A percentile compares a stretch with the other conserved stretches of the same genome.
Conservation (phyloP, 768 basidiomycete genomes). For the Gymnopilus dilepis region DNA sequence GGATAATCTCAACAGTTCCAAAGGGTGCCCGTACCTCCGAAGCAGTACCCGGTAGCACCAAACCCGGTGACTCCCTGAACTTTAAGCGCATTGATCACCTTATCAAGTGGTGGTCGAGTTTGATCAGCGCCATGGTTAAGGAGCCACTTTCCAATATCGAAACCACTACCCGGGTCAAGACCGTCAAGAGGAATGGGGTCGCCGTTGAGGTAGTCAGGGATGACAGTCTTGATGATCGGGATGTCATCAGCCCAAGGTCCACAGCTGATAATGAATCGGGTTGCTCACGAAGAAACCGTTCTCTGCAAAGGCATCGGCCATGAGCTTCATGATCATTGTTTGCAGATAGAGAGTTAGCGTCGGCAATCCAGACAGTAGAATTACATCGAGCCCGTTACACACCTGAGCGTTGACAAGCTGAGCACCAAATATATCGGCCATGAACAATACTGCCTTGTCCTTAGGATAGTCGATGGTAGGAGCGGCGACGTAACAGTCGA, state of each 20-base stretch:
- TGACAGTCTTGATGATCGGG: conserved; percentile 35
- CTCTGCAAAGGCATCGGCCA: conserved; percentile 47
- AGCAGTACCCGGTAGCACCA: conserved; percentile 72
- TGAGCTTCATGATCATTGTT: conserved; percentile 35
- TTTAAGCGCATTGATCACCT: conserved; percentile 61
- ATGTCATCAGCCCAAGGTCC: not conserved
- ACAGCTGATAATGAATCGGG: not conserved
- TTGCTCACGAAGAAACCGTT: conserved; percentile 54
- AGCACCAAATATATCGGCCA: conserved; percentile 61
- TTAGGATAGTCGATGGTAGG: conserved; percentile 55
- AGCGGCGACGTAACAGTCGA: conserved; percentile 58
- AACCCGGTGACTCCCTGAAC: conserved; percentile 61
- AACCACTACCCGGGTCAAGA: conserved; percentile 36
- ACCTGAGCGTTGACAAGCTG: conserved; percentile 53
- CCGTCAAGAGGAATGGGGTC: conserved; percentile 45
- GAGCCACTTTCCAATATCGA: conserved; percentile 51
- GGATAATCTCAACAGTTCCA: too few species aligned
- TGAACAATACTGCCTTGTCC: conserved; percentile 61
- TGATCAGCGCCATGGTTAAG: conserved; percentile 40
- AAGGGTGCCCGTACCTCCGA: conserved; percentile 50
- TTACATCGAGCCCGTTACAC: conserved; percentile 10
- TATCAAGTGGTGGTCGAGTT: conserved; percentile 58
- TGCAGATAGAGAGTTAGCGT: not conserved
- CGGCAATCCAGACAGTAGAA: not conserved
- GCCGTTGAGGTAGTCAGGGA: conserved; percentile 47